Conservation (phyloP, 768 basidiomycete genomes). For the Podaxis rugospora region DNA sequence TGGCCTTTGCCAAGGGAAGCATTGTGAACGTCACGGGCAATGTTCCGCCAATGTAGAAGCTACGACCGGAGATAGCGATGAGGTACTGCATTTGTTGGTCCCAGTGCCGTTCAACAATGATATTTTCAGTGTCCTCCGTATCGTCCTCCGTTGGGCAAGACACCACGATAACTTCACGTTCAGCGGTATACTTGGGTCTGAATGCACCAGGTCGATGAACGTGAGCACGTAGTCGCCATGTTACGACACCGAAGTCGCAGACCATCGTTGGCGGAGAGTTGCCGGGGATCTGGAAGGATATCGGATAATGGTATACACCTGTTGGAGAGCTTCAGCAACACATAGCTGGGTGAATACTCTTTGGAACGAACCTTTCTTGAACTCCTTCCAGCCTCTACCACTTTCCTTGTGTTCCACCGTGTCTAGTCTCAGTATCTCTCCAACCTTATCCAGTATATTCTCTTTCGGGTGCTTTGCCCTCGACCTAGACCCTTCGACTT, state of each 20-base stretch:
- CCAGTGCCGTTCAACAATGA: constrained; percentile 88
- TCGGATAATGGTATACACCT: constrained; percentile 93
- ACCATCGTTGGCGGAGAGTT: constrained; percentile 73
- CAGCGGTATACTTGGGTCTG: constrained; percentile 62
- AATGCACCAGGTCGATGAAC: constrained; percentile 85
- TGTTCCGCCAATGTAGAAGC: constrained; percentile 78
- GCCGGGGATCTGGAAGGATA: constrained; percentile 83
- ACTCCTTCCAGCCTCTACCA: constrained; percentile 69
- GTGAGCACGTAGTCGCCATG: constrained; percentile 75
- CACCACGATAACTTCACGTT: constrained; percentile 71
- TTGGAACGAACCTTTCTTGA: constrained; percentile 64
- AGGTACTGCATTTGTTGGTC: constrained; percentile 83
- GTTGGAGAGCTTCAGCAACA: constrained; percentile 2
- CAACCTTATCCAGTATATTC: constrained; percentile 26
- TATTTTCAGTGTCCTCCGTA: constrained; percentile 75
- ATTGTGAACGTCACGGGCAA: constrained; percentile 79
- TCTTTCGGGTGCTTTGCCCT: constrained; percentile 33
- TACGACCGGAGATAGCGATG: constrained; percentile 67
- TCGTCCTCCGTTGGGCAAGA: constrained; percentile 77
- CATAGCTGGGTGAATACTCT: background rate
- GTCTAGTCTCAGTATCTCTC: constrained; percentile 27
- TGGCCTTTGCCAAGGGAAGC: constrained; percentile 80
- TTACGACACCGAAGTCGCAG: constrained; percentile 71
- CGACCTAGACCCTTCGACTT: constrained; percentile 9
- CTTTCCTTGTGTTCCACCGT: constrained; percentile 27